Evolutionary conservation across 176 grass and related monocot genomes (phyloP).

Genomic region (Themeda triandra): DNA sequence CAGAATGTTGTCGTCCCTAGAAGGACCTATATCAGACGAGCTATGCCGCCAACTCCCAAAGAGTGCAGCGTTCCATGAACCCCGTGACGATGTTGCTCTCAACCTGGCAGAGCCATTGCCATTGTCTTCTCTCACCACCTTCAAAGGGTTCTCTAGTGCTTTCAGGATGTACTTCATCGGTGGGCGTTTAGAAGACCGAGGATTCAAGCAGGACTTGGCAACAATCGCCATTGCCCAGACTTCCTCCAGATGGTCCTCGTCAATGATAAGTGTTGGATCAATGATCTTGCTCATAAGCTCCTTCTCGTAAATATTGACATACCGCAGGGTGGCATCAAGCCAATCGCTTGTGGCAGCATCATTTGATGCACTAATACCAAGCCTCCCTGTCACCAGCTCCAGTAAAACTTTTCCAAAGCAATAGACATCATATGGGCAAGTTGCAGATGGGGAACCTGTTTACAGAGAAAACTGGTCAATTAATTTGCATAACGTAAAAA

Average conservation of each 20-base stretch:
- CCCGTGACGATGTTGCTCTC: conserved; percentile 84
- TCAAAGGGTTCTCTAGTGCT: conserved; percentile 90
- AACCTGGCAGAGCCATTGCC: conserved; percentile 66
- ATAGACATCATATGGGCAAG: conserved; percentile 81
- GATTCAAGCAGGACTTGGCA: conserved; percentile 95
- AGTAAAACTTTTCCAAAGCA: conserved; percentile 92
- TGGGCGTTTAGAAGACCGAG: conserved; percentile 71
- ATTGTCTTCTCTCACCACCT: conserved; percentile 89
- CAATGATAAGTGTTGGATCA: conserved; percentile 85
- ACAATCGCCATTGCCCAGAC: conserved; percentile 97
- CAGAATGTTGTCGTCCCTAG: conserved; percentile 59
- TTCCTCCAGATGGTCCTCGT: conserved; percentile 98
- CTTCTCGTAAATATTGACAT: conserved; percentile 87
- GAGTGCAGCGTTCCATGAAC: conserved; percentile 94
- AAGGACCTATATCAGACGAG: conserved; percentile 65
- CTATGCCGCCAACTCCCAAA: conserved; percentile 89
- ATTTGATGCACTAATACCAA: conserved; percentile 66
- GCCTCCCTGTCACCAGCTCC: conserved; percentile 84
- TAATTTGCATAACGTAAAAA: not conserved
- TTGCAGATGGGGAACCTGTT: conserved; percentile 63
- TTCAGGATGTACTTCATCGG: conserved; percentile 81
- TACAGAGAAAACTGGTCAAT: conserved; percentile 7
- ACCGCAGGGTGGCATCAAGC: conserved; percentile 65
- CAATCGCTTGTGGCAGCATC: conserved; percentile 60
- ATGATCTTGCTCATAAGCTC: conserved; percentile 91